Evolutionary conservation across 257 asterid genomes (phyloP).

Genomic region (Buddleja alternifolia): DNA sequence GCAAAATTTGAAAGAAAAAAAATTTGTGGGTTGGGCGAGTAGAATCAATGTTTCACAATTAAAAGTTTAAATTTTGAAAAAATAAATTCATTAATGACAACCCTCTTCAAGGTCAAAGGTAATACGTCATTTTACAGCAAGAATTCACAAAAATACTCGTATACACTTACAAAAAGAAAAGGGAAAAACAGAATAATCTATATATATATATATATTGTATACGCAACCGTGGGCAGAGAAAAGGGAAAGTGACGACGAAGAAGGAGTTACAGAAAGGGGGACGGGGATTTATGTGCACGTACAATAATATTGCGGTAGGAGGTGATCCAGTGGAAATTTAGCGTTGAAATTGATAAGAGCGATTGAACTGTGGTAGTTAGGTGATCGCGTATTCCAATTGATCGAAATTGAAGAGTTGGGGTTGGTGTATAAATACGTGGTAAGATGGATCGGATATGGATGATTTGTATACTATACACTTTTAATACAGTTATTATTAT

Average conservation of each 20-base stretch:
- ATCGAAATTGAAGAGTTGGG: not conserved
- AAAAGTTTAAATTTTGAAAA: not conserved
- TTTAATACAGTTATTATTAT: constrained; percentile 2
- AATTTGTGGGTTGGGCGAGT: not conserved
- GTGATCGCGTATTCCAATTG: not conserved
- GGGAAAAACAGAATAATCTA: too few species aligned
- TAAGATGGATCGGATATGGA: constrained; percentile 42
- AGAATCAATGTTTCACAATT: constrained; percentile 1
- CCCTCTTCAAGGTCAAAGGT: not conserved
- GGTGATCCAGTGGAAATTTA: constrained; percentile 7
- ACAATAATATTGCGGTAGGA: not conserved
- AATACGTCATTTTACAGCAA: not conserved
- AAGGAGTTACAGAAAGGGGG: constrained; percentile 12
- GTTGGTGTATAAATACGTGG: not conserved
- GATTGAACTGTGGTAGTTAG: constrained; percentile 14
- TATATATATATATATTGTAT: too few species aligned
- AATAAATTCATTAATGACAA: not conserved
- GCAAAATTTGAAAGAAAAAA: not conserved
- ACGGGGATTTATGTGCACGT: constrained; percentile 5
- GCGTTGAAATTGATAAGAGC: constrained; percentile 12
- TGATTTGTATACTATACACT: constrained; percentile 19
- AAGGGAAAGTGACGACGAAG: constrained; percentile 13
- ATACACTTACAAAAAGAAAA: not conserved
- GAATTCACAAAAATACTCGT: too few species aligned
- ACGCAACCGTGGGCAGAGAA: not conserved